These are phyloP conservation scores for Cicer pinnatifidum DNA, from an alignment of 306 rosid genomes.

Conservation along the genomic window DNA sequence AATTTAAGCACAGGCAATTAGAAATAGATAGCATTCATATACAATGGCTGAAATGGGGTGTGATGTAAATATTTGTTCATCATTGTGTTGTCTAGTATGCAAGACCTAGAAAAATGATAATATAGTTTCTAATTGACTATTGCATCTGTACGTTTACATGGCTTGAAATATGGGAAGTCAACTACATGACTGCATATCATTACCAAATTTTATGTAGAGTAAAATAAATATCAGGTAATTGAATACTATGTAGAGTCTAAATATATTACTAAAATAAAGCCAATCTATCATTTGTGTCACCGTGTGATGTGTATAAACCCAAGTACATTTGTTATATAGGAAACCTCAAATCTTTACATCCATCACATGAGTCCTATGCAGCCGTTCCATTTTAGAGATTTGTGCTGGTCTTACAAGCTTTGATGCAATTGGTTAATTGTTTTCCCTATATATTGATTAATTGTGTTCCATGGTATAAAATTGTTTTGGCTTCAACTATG, in stretches of 20 bases:
- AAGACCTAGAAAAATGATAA: slow-evolving; percentile 24
- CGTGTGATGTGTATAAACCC: slow-evolving; percentile 16
- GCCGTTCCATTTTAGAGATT: not conserved
- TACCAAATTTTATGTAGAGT: slow-evolving; percentile 25
- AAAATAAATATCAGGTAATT: slow-evolving; percentile 12
- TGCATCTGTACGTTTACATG: slow-evolving; percentile 11
- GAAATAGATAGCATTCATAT: slow-evolving; percentile 17
- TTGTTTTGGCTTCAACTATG: not conserved
- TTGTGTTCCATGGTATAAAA: not conserved
- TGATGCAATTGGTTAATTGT: slow-evolving; percentile 4
- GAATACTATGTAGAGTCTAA: not conserved
- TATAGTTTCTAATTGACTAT: slow-evolving; percentile 11
- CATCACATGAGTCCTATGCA: slow-evolving; percentile 14
- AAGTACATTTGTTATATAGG: not conserved
- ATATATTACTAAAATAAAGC: slow-evolving; percentile 15
- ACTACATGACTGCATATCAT: slow-evolving; percentile 7
- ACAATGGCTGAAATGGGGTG: not conserved
- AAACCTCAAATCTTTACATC: slow-evolving; percentile 15
- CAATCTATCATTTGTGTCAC: not conserved
- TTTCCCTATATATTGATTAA: not conserved
- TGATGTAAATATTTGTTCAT: slow-evolving; percentile 31
- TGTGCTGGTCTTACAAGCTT: slow-evolving; percentile 1
- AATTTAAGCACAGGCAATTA: slow-evolving; percentile 9
- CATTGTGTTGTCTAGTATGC: slow-evolving; percentile 10
- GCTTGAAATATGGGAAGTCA: slow-evolving; percentile 27